Percentiles rank a stretch among this genome's conserved stretches.
Evolutionary conservation across 352 stramenopile species (phyloP).

Genomic region (Phytophthora pini): DNA sequence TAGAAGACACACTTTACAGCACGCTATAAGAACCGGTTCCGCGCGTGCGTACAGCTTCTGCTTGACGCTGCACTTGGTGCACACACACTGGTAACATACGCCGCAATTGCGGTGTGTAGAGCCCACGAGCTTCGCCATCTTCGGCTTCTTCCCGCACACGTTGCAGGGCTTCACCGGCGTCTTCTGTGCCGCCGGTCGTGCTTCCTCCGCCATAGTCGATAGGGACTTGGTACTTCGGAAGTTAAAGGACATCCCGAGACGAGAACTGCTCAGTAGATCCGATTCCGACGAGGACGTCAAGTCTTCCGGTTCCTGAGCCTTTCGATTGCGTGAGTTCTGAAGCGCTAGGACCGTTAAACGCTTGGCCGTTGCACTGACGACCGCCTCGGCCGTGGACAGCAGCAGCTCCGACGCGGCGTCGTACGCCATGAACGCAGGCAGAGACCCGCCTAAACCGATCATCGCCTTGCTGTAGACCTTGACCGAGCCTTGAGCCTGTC

Average conservation of each 20-base stretch:
- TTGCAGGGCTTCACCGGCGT: slow-evolving; percentile 27
- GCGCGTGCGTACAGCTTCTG: slow-evolving; percentile 49
- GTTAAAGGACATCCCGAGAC: slow-evolving; percentile 26
- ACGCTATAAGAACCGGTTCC: slow-evolving; percentile 46
- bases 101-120: slow-evolving; percentile 45
- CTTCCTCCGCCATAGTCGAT: slow-evolving; percentile 3
- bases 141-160: slow-evolving; percentile 38
- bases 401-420: slow-evolving; percentile 51
- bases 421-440: slow-evolving; percentile 56
- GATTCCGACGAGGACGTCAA: slow-evolving; percentile 30
- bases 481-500: slow-evolving; percentile 54
- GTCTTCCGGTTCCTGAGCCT: slow-evolving; percentile 23
- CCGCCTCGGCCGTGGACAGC: slow-evolving; percentile 44
- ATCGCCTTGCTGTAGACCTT: slow-evolving; percentile 64
- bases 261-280: slow-evolving; percentile 22
- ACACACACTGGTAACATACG: slow-evolving; percentile 49
- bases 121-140: slow-evolving; percentile 36
- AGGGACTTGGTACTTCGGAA: slow-evolving; percentile 32
- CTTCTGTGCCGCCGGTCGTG: slow-evolving; percentile 18
- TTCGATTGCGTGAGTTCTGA: slow-evolving; percentile 1
- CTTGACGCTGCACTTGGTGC: slow-evolving; percentile 63
- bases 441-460: slow-evolving; percentile 53
- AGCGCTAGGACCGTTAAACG: slow-evolving; percentile 42
- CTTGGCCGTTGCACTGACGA: slow-evolving; percentile 54
- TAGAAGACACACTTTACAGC: slow-evolving; percentile 61